Evolutionary conservation across 192 early-diverging fungal species (phyloP).

Genomic region (Thamnidium elegans): DNA sequence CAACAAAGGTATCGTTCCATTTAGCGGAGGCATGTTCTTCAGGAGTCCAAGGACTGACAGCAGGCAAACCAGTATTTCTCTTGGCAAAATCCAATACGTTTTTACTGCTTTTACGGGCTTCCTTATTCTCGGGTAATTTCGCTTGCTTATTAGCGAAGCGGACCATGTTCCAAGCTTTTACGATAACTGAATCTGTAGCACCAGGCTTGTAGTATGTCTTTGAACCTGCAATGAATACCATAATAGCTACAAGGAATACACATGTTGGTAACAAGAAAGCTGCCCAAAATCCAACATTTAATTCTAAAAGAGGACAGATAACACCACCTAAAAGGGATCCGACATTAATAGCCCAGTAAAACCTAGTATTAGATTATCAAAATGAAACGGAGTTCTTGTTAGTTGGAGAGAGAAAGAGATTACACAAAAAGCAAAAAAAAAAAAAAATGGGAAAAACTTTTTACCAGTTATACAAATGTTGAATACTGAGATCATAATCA

Average conservation of each 20-base stretch:
- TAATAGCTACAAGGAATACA: conserved; percentile 51
- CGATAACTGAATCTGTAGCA: conserved; percentile 51
- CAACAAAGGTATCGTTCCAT: conserved; percentile 60
- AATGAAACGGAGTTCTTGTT: no score
- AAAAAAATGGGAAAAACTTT: background rate
- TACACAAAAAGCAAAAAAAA: background rate
- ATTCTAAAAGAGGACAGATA: conserved; percentile 38
- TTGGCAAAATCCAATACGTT: conserved; percentile 55
- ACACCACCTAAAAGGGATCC: conserved; percentile 56
- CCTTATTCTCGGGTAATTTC: conserved; percentile 19
- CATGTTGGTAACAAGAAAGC: conserved; percentile 58
- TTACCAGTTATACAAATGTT: conserved; percentile 66
- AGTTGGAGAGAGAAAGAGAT: background rate
- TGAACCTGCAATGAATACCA: conserved; percentile 51
- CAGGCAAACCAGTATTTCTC: conserved; percentile 31
- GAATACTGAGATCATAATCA: conserved; percentile 56
- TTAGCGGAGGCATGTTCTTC: conserved; percentile 1
- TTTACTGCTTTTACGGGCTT: conserved; percentile 14
- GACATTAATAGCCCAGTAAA: conserved; percentile 69
- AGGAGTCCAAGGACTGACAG: conserved; percentile 13
- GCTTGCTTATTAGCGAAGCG: conserved; percentile 18
- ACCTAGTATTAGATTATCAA: conserved; percentile 24
- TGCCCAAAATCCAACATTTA: conserved; percentile 59
- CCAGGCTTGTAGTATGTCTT: conserved; percentile 45
- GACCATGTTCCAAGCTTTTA: conserved; percentile 43